Base-by-base conservation (phyloP, 345 rosid species). In the Turnera subulata region DNA sequence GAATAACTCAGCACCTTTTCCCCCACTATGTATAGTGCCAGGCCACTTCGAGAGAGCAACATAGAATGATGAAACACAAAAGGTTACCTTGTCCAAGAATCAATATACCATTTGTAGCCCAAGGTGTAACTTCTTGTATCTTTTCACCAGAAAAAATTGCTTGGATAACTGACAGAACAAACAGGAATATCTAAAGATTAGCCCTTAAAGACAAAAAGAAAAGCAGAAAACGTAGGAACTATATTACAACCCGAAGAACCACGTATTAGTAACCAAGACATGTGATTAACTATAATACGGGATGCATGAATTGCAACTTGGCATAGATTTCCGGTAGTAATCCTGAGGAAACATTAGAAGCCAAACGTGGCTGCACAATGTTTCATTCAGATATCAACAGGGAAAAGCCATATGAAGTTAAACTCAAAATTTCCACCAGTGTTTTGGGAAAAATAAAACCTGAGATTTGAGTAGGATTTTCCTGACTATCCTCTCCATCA, bases 11-110 rank as follows among this genome's bases (percentile, higher is more conserved):
- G 35, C 35, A 29, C 35, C 35, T 29, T 29, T 8, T 29, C 8
- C 35, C 4, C 8, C 35, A 3, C 35, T 29, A 29, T 29, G 35
- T 29, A 29, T 29, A 29, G 45, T 37, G 13, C 40, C 45, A 42
- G 24, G 38, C 42, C 9, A 26, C 17, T 62, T 29, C 53, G 35
- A 22, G 17, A 8, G 16, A 39, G 35, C 13, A 25, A 51, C 39
- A 55, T 18, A 20, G 19, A 42, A 46, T 6, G 46, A 59, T 56
- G 42, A 65, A 56, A 58, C 29, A 5, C 29, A 55, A 16, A 44
- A 63, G 14, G 62, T 75, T 73, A 89, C 96, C 85, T 78, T 76
- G 73, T 63, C 87, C 96, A 45, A 89, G 94, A 61, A 82, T 67
- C 74, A 89, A 47, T 73, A 75, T 61, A 47, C 81, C 82, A 70